Conservation (phyloP, 1,284 basidiomycete species). For the Ceratobasidium sp. region DNA sequence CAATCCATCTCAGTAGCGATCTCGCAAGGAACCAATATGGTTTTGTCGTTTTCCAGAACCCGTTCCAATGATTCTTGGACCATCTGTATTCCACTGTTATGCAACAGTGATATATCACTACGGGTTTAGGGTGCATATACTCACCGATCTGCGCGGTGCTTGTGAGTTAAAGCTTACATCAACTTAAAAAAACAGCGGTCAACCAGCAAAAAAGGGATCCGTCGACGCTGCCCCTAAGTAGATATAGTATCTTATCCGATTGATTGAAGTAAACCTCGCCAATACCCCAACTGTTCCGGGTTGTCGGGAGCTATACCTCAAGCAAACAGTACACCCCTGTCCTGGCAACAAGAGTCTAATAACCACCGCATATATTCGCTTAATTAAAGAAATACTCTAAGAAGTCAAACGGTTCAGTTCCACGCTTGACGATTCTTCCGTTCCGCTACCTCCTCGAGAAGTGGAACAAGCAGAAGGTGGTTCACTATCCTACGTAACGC, state of each 20-base stretch:
- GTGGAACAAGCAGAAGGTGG: neutral
- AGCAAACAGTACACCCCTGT: conserved; percentile 13
- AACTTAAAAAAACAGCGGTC: conserved; percentile 43
- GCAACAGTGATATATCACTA: conserved; percentile 1
- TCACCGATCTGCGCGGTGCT: conserved; percentile 57
- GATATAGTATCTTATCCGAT: conserved; percentile 64
- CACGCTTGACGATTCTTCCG: neutral
- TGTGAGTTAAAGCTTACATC: neutral
- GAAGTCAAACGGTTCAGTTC: neutral
- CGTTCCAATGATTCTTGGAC: conserved; percentile 73
- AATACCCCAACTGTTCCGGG: conserved; percentile 60
- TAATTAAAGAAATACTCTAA: neutral
- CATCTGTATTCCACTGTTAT: conserved; percentile 77
- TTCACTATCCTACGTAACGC: conserved; percentile 26
- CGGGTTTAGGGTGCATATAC: neutral
- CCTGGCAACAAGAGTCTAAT: conserved; percentile 15
- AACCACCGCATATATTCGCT: conserved; percentile 21
- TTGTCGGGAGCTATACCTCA: conserved; percentile 40
- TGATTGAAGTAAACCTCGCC: conserved; percentile 85
- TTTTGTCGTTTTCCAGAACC: conserved; percentile 62
- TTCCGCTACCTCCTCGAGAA: neutral
- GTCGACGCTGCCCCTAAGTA: conserved; percentile 86
- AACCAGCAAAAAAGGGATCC: conserved; percentile 69
- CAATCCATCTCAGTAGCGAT: conserved; percentile 88
- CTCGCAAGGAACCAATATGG: conserved; percentile 66